These are phyloP conservation scores for Didymella pinodella DNA, from an alignment of 2,329 filamentous ascomycete genomes.

Conservation along the genomic window DNA sequence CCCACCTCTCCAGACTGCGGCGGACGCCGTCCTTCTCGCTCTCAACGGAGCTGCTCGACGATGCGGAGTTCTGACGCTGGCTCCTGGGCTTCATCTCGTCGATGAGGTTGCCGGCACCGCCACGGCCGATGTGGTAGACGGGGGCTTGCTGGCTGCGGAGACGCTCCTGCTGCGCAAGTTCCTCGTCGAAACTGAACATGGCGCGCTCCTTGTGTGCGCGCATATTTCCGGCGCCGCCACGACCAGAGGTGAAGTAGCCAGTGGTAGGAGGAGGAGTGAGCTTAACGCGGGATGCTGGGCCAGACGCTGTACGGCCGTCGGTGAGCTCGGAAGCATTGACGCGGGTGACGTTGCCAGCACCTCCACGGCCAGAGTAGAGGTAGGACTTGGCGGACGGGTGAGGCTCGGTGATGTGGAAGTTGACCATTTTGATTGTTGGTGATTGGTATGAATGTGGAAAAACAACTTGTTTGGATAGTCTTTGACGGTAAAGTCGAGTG, in stretches of 20 bases:
- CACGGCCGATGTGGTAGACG: conserved; percentile 70
- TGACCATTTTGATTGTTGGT: conserved; percentile 46
- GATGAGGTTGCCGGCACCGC: conserved; percentile 65
- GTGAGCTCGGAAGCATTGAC: conserved; percentile 64
- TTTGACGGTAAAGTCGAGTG: conserved; percentile 23
- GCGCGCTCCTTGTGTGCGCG: conserved; percentile 62
- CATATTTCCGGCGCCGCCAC: conserved; percentile 73
- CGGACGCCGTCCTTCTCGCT: conserved; percentile 42
- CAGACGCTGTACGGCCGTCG: conserved; percentile 53
- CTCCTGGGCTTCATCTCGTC: conserved; percentile 48
- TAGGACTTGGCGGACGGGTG: conserved; percentile 65
- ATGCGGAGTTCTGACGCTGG: conserved; percentile 42
- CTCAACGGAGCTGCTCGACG: conserved; percentile 38
- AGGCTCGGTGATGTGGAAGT: conserved; percentile 67
- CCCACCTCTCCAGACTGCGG: conserved; percentile 48
- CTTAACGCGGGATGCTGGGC: conserved; percentile 59
- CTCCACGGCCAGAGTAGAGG: conserved; percentile 64
- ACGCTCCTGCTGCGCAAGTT: conserved; percentile 65
- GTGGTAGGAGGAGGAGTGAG: conserved; percentile 57
- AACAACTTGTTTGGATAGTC: conserved; percentile 22
- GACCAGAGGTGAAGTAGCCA: conserved; percentile 69
- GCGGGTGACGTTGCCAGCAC: conserved; percentile 66
- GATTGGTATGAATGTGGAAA: conserved; percentile 6
- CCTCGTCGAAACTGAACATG: conserved; percentile 74
- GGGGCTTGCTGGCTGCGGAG: conserved; percentile 64